Evolutionary conservation across 2,329 filamentous ascomycete species (phyloP).

Genomic region (Bisporella sp.): DNA sequence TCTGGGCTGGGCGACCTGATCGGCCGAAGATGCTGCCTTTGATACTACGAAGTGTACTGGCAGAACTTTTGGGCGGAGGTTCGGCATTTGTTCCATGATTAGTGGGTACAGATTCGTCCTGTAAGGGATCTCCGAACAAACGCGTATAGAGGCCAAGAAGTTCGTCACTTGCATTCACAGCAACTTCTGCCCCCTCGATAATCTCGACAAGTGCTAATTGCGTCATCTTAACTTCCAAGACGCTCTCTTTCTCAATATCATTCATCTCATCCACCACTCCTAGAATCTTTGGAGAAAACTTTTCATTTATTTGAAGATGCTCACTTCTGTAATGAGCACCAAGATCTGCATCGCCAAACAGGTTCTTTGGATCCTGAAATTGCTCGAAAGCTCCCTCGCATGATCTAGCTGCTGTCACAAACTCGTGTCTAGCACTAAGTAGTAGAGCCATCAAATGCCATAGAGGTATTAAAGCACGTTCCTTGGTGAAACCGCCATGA

Average conservation of each 20-base stretch:
- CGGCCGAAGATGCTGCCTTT: slow-evolving; percentile 74
- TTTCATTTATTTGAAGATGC: slow-evolving; percentile 48
- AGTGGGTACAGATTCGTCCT: slow-evolving; percentile 9
- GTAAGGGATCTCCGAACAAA: slow-evolving; percentile 63
- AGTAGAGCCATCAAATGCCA: slow-evolving; percentile 90
- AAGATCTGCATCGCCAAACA: slow-evolving; percentile 58
- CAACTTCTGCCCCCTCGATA: slow-evolving; percentile 73
- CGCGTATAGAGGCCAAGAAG: slow-evolving; percentile 74
- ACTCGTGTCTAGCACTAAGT: slow-evolving; percentile 81
- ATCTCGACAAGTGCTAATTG: slow-evolving; percentile 80
- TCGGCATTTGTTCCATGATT: neutral
- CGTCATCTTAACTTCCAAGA: slow-evolving; percentile 95
- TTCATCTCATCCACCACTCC: slow-evolving; percentile 75
- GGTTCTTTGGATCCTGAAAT: slow-evolving; percentile 63
- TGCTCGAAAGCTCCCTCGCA: slow-evolving; percentile 91
- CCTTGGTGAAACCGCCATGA: slow-evolving; percentile 37
- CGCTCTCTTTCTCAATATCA: slow-evolving; percentile 72
- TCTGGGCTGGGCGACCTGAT: slow-evolving; percentile 35
- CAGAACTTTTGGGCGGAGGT: slow-evolving; percentile 57
- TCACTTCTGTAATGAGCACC: slow-evolving; percentile 50
- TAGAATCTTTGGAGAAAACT: slow-evolving; percentile 20
- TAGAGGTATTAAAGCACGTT: slow-evolving; percentile 64
- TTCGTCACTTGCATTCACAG: slow-evolving; percentile 84
- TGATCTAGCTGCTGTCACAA: slow-evolving; percentile 68
- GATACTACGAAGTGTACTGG: slow-evolving; percentile 63